These are phyloP conservation scores for Cystofilobasidium ferigula DNA, from an alignment of 768 basidiomycete species.

Conservation along the genomic window DNA sequence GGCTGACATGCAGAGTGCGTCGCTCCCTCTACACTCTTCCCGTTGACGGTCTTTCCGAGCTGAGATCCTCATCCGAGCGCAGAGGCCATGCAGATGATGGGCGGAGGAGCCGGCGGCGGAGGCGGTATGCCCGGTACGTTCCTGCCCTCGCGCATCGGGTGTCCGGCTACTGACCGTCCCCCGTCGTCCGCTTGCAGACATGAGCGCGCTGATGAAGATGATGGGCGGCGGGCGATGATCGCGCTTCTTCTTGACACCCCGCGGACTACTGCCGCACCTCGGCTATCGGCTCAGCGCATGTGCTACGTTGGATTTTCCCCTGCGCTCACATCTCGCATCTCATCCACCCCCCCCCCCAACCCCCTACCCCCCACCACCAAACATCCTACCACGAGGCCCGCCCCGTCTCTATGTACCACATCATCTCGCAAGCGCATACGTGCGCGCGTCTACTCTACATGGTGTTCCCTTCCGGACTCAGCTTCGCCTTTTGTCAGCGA, in stretches of 20 bases:
- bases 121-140: conserved; percentile 36
- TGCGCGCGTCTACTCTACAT: no score
- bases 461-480: no score
- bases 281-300: no score
- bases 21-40: conserved; percentile 20
- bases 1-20: conserved; percentile 83
- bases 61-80: conserved; percentile 17
- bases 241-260: not conserved
- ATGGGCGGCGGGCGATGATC: conserved; percentile 29
- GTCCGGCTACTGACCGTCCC: not conserved
- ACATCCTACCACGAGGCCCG: no score
- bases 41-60: conserved; percentile 13
- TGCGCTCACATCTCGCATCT: no score
- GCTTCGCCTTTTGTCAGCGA: no score
- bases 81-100: conserved; percentile 61
- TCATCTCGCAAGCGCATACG: no score
- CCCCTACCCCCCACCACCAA: no score
- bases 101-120: conserved; percentile 47
- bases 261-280: no score
- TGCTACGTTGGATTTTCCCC: no score
- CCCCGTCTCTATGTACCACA: no score
- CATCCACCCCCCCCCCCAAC: no score
- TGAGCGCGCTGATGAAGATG: conserved; percentile 41
- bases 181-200: conserved; percentile 30
- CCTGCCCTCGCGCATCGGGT: not conserved